Conservation (phyloP, 1,284 basidiomycete species). For the Neonothopanus nambi region DNA sequence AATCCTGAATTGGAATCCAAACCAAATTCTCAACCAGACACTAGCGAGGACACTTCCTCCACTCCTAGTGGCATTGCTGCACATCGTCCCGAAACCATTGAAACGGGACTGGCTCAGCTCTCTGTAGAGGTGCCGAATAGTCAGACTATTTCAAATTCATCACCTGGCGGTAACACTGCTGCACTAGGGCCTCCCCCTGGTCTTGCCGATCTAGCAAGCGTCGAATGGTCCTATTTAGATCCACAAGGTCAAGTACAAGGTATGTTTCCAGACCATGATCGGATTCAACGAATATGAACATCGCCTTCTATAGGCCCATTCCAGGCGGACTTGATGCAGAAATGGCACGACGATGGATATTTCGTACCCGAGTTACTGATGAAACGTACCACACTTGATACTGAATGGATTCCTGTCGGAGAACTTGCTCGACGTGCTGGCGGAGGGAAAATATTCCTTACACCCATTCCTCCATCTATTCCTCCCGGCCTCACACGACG, state of each 20-base stretch:
- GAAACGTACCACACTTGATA: conserved; percentile 72
- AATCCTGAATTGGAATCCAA: conserved; percentile 10
- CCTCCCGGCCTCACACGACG: conserved; percentile 58
- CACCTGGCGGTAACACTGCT: conserved; percentile 21
- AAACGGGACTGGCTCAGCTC: conserved; percentile 19
- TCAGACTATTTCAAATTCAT: conserved; percentile 11
- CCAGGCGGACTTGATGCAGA: conserved; percentile 89
- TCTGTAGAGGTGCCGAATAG: conserved; percentile 18
- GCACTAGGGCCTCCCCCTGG: conserved; percentile 43
- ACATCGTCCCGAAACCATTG: conserved; percentile 14
- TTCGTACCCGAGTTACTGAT: conserved; percentile 86
- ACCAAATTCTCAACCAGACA: conserved; percentile 7
- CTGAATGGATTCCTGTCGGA: conserved; percentile 64
- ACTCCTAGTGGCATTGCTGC: conserved; percentile 12
- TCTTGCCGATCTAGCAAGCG: conserved; percentile 57
- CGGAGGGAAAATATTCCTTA: conserved; percentile 64
- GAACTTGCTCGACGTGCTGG: conserved; percentile 53
- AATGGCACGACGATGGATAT: conserved; percentile 93
- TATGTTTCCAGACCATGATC: conserved; percentile 27
- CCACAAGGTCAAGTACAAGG: conserved; percentile 90
- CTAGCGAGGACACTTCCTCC: conserved; percentile 15
- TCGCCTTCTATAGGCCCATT: conserved; percentile 73
- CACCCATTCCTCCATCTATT: conserved; percentile 41
- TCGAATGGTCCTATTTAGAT: conserved; percentile 93
- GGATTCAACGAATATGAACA: conserved; percentile 5